These are phyloP conservation scores for Fusarium camptoceras DNA, from an alignment of 2,329 filamentous ascomycete species.

Conservation along the genomic window DNA sequence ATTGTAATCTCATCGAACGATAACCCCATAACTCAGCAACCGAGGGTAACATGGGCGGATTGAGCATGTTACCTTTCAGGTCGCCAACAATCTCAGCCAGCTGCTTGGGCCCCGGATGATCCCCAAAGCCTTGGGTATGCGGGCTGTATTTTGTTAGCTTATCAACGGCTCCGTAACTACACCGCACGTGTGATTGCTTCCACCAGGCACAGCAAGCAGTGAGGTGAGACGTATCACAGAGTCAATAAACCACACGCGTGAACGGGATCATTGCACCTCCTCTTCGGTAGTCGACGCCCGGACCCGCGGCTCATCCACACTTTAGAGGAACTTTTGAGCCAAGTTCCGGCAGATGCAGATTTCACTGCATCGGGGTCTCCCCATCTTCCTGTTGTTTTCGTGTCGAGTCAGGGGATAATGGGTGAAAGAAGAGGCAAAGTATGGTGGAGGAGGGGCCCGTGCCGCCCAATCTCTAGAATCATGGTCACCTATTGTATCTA, in stretches of 20 bases:
- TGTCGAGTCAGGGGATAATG: slow-evolving; percentile 31
- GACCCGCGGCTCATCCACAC: slow-evolving; percentile 32
- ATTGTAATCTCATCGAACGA: slow-evolving; percentile 19
- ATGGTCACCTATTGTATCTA: slow-evolving; percentile 15
- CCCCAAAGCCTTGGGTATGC: slow-evolving; percentile 16
- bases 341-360: slow-evolving; percentile 36
- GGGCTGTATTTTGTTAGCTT: not conserved
- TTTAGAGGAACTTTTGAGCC: slow-evolving; percentile 34
- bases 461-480: slow-evolving; percentile 9
- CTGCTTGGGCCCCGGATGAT: slow-evolving; percentile 28
- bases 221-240: not conserved
- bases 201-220: not conserved
- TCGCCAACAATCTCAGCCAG: slow-evolving; percentile 24
- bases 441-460: slow-evolving; percentile 16
- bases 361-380: slow-evolving; percentile 26
- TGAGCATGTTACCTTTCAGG: slow-evolving; percentile 29
- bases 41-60: slow-evolving; percentile 29
- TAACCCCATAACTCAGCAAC: slow-evolving; percentile 24
- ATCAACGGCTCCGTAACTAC: slow-evolving; percentile 15
- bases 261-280: slow-evolving; percentile 15
- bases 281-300: slow-evolving; percentile 33
- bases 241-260: slow-evolving; percentile 12
- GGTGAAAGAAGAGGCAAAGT: not conserved
- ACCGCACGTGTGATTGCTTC: slow-evolving; percentile 27
- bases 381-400: slow-evolving; percentile 8